Evolutionary conservation across 2,329 filamentous ascomycete species (phyloP).

Genomic region (Ploettnerulaceae sp.): DNA sequence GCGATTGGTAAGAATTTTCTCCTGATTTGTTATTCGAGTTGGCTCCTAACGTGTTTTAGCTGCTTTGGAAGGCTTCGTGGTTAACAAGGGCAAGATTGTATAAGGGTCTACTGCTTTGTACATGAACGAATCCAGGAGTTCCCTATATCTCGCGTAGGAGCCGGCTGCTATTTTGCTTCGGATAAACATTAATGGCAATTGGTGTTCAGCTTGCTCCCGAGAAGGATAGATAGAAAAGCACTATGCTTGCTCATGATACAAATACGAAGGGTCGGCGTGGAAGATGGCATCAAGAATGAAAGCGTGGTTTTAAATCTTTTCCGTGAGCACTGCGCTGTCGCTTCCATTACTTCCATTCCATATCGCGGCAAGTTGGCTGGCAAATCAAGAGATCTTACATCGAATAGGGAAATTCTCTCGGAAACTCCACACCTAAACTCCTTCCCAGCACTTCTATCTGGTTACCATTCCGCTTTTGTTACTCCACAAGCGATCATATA

Average conservation of each 20-base stretch:
- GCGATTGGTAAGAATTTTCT: constrained; percentile 59
- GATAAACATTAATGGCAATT: neutral
- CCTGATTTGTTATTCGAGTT: neutral
- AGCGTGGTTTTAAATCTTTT: neutral
- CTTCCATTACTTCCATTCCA: neutral
- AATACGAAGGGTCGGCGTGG: constrained; percentile 16
- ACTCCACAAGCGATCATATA: neutral
- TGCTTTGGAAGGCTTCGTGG: constrained; percentile 81
- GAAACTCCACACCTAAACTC: no score
- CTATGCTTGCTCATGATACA: neutral
- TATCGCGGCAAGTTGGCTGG: neutral
- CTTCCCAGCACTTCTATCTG: no score
- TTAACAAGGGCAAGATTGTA: constrained; percentile 80
- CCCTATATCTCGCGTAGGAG: no score
- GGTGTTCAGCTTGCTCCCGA: neutral
- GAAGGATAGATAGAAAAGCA: neutral
- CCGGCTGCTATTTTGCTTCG: no score
- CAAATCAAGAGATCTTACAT: no score
- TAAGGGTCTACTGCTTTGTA: constrained; percentile 5
- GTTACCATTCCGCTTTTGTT: no score
- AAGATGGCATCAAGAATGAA: neutral
- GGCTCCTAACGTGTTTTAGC: constrained; percentile 41
- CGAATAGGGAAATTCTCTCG: no score
- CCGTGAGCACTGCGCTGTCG: neutral
- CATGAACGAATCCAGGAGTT: no score